Conservation (phyloP, 1,284 basidiomycete genomes). For the Cryptococcus sp. region DNA sequence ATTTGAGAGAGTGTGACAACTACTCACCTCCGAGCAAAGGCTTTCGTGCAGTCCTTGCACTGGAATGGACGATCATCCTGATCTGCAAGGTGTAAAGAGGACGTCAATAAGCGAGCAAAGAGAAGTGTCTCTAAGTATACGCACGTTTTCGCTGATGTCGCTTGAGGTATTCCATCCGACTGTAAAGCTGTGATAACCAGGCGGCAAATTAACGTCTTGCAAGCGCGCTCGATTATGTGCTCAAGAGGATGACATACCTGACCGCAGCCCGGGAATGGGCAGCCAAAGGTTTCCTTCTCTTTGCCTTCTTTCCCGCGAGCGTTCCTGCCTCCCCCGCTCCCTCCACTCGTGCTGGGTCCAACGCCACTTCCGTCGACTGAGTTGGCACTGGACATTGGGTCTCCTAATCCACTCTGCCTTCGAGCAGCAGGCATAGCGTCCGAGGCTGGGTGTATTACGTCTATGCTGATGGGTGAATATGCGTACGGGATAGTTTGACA, state of each 20-base stretch:
- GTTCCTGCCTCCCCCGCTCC: constrained; percentile 9
- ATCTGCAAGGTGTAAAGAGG: constrained; percentile 28
- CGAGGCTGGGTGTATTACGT: too few relatives aligned
- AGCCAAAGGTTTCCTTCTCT: constrained; percentile 49
- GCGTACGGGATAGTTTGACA: too few relatives aligned
- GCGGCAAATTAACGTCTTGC: constrained; percentile 4
- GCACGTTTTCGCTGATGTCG: constrained; percentile 54
- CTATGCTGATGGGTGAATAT: too few relatives aligned
- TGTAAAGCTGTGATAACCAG: constrained; percentile 39
- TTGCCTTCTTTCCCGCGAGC: constrained; percentile 34
- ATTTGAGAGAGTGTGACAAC: neutral
- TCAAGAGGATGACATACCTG: constrained; percentile 35
- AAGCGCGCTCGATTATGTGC: neutral
- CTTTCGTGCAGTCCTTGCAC: constrained; percentile 53
- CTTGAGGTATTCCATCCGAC: constrained; percentile 53
- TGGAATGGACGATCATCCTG: constrained; percentile 53
- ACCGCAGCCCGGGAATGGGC: constrained; percentile 47
- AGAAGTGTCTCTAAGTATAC: constrained; percentile 13
- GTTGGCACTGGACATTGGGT: too few relatives aligned
- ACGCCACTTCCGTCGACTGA: too few relatives aligned
- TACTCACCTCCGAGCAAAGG: constrained; percentile 52
- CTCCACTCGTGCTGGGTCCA: too few relatives aligned
- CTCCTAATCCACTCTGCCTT: constrained; percentile 9
- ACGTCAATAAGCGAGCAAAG: neutral
- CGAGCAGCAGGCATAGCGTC: constrained; percentile 8